phyloP scores from a whole-genome alignment of 2,329 filamentous ascomycete genomes.

The Trichoderma breve region DNA sequence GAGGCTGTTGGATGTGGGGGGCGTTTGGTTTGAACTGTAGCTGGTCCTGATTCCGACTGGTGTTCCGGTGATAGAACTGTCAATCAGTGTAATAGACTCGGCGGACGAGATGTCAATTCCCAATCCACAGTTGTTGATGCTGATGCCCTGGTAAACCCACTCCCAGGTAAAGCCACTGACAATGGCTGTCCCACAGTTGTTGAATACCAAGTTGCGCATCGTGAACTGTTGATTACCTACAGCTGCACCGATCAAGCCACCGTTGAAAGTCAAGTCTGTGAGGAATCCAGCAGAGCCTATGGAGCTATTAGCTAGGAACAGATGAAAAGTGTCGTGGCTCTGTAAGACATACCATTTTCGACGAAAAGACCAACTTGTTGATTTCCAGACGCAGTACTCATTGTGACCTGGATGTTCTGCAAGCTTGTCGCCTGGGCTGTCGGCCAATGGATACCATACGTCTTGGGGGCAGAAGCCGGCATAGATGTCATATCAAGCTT shows the following conservation, averaged over 20 bases:
- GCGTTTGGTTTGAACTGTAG: neutral
- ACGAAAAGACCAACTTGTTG: neutral
- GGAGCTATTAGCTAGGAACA: constrained; percentile 23
- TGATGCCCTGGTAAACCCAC: constrained; percentile 41
- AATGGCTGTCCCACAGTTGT: constrained; percentile 62
- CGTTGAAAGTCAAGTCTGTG: constrained; percentile 62
- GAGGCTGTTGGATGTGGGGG: neutral
- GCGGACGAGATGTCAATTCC: constrained; percentile 2
- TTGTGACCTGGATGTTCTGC: constrained; percentile 50
- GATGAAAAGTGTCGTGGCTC: neutral
- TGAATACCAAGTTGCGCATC: constrained; percentile 64
- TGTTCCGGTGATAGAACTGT: neutral
- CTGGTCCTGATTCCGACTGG: constrained; percentile 8
- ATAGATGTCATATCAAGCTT: constrained; percentile 52
- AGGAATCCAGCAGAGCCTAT: constrained; percentile 41
- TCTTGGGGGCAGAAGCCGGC: constrained; percentile 28
- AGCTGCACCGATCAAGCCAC: constrained; percentile 51
- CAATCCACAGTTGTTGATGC: constrained; percentile 3
- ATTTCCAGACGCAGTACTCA: constrained; percentile 26
- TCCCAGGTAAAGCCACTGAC: constrained; percentile 73
- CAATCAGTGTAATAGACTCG: neutral
- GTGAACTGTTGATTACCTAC: constrained; percentile 66
- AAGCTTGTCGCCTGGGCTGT: constrained; percentile 58
- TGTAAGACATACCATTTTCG: neutral
- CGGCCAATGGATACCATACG: constrained; percentile 59